Base-by-base conservation (phyloP, 2,329 filamentous ascomycete species). In the Dactylellina haptotyla region DNA sequence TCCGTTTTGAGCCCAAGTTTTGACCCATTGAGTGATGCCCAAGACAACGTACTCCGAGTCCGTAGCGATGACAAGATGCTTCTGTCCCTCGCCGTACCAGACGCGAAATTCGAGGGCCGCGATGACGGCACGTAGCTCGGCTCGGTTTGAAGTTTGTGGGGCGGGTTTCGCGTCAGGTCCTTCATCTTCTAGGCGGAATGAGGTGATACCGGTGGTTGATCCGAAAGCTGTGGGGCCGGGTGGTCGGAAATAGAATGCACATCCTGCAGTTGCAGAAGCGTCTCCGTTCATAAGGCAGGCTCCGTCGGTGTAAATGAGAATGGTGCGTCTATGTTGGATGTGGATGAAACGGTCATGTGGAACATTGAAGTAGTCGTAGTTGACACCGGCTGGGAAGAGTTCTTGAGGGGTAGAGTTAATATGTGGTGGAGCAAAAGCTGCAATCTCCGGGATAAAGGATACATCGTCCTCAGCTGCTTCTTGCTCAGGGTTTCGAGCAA, bases 61-160 rank as follows among this genome's bases (percentile, higher is more conserved):
- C 0, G 84, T 86, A 1, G 85, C 85, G 66, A 88, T 81, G 37
- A 86, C 83, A 1, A 87, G 4, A 1, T 78, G 78, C 39, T 79
- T 80, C 79, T 62, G 82, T 76, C 77, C 81, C 73, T 85, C 83
- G 3, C 76, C 79, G 0, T 12, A n/a, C 85, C 84, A 86, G 73
- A 77, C 6, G 1, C 81, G 79, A 75, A 81, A 83, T 26, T 82
- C 79, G 23, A 87, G 80, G 2, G 83, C 86, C 3, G 81, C 83
- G 50, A 86, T 83, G 3, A 83, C 84, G 4, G 85, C 85, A 12
- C 85, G 85, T 4, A 88, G 82, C 77, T 87, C 84, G 2, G 86
- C 86, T 3, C 85, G 81, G 75, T 86, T 85, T 79, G 82, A 86
- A 18, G 81, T 86, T 69, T 84, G 83, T 5, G 75, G 54, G 41